Percentiles rank a stretch among this genome's conserved stretches.
Conservation (phyloP, 139 green algal genomes). For the Tetraselmis chui region DNA sequence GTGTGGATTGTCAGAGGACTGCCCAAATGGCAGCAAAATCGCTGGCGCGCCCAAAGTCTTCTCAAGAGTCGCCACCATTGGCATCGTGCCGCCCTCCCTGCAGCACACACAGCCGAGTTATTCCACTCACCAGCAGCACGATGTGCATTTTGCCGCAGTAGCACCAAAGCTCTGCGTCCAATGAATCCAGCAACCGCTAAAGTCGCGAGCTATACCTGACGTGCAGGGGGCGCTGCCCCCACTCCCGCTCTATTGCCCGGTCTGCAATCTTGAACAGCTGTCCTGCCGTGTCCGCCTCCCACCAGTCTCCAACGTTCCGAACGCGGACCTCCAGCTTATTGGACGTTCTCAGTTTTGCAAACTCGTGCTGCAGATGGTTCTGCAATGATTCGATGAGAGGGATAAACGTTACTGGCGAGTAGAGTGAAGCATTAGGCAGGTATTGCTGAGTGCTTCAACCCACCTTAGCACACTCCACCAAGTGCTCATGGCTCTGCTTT, state of each 20-base stretch:
- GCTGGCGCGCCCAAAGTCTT: slow-evolving; percentile 75
- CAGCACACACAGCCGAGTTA: slow-evolving; percentile 10
- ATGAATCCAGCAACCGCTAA: background rate
- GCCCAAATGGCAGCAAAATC: slow-evolving; percentile 87
- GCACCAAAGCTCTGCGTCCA: background rate
- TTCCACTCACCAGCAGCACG: background rate
- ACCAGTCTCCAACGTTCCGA: slow-evolving; percentile 79
- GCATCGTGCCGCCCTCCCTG: slow-evolving; percentile 77
- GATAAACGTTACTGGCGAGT: background rate
- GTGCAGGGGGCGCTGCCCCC: slow-evolving; percentile 66
- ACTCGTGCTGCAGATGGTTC: slow-evolving; percentile 72
- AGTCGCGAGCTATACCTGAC: slow-evolving; percentile 29
- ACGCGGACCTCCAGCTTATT: slow-evolving; percentile 67
- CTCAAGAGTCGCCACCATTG: slow-evolving; percentile 77
- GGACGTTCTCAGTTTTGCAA: slow-evolving; percentile 65
- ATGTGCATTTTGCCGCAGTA: too few relatives aligned
- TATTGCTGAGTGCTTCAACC: too few relatives aligned
- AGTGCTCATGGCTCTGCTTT: slow-evolving; percentile 47
- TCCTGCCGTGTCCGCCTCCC: slow-evolving; percentile 64
- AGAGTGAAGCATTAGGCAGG: background rate
- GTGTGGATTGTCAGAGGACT: slow-evolving; percentile 78
- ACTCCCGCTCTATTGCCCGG: slow-evolving; percentile 61
- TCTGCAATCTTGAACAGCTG: slow-evolving; percentile 69
- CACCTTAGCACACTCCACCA: slow-evolving; percentile 35
- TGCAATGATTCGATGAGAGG: slow-evolving; percentile 30